Base-by-base conservation (phyloP, 108 stramenopile species). In the Schizochytrium sp. region DNA sequence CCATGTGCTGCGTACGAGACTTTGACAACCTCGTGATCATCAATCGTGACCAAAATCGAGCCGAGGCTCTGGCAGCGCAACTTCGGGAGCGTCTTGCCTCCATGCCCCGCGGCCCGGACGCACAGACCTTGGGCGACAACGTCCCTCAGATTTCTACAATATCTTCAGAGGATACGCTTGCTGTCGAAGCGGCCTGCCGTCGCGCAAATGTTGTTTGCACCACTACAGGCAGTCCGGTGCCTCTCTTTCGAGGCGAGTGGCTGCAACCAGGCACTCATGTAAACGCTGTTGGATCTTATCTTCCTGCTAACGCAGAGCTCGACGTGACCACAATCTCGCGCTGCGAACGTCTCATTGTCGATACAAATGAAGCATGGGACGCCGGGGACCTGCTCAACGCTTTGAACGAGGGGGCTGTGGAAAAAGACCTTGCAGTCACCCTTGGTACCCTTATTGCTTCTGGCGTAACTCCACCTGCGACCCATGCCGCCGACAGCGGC, bases 1-100 rank as follows among this genome's bases (percentile, higher is more conserved):
- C 76, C 12, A 83, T 83, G 51, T 83, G 76, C 51, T 83, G 76
- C 76, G 76, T 83, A 21, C 76, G 76, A 12, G 76, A 83, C 28
- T 53, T 83, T 83, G 48, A 12, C 19, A 12, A 53, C 2, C 4
- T 83, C 28, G 28, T 53, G 6, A 12, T 83, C 51, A 23, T 83
- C 51, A 83, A 83, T 23, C 76, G 76, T 16, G 23, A 83, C 76
- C 12, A 25, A 18, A 25, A 12, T 53, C 45, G 51, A 6, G 76
- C 76, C 8, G 76, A 83, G 2, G 45, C 6, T 12, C 76, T 83
- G 1, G 2, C 48, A 3, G 10, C 12, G 28, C 12, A 6, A 6
- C 48, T 83, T 8, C n/a, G 25, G 10, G 6, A 23, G 25, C 6
- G 28, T 16, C 51, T 83, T 8, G 14, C 2, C 8, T 6, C 12